These are phyloP conservation scores for Pythium biforme DNA, from an alignment of 352 stramenopile genomes.

Conservation along the genomic window DNA sequence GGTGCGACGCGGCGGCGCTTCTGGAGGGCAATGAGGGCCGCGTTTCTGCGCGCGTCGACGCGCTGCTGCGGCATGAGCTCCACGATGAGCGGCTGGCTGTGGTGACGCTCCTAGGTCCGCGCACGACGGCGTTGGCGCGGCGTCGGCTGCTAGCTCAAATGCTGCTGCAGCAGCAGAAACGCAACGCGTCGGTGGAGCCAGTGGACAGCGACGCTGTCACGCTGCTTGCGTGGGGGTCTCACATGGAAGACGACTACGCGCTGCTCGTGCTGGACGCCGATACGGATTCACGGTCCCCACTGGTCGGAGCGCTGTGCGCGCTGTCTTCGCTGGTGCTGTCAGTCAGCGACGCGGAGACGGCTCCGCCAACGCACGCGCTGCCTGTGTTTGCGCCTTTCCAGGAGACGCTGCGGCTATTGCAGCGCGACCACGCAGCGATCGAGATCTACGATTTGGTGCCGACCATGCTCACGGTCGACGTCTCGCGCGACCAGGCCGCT, in stretches of 20 bases:
- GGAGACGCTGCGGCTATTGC: conserved; percentile 42
- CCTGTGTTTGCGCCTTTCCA: conserved; percentile 37
- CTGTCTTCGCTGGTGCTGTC: conserved; percentile 70
- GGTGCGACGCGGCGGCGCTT: conserved; percentile 36
- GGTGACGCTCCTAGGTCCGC: conserved; percentile 42
- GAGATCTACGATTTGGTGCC: conserved; percentile 67
- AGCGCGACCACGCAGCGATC: conserved; percentile 40
- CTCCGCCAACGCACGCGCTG: conserved; percentile 27
- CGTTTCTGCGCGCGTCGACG: conserved; percentile 33
- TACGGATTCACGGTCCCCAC: background rate
- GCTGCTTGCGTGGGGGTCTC: conserved; percentile 42
- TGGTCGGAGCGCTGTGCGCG: conserved; percentile 46
- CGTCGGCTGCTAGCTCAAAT: conserved; percentile 34
- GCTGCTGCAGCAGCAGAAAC: conserved; percentile 17
- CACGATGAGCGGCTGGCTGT: conserved; percentile 52
- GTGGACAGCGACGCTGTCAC: conserved; percentile 20
- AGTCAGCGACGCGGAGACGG: conserved; percentile 26
- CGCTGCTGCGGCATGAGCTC: conserved; percentile 44
- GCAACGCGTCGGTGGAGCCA: background rate
- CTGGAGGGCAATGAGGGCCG: conserved; percentile 35
- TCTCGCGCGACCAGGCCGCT: conserved; percentile 33
- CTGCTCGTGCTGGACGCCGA: conserved; percentile 50
- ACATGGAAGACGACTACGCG: conserved; percentile 49
- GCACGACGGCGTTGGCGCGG: conserved; percentile 27
- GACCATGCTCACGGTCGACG: conserved; percentile 52